Conservation (phyloP, 2,329 filamentous ascomycete genomes). For the Aspergillus oerlinghausenensis region DNA sequence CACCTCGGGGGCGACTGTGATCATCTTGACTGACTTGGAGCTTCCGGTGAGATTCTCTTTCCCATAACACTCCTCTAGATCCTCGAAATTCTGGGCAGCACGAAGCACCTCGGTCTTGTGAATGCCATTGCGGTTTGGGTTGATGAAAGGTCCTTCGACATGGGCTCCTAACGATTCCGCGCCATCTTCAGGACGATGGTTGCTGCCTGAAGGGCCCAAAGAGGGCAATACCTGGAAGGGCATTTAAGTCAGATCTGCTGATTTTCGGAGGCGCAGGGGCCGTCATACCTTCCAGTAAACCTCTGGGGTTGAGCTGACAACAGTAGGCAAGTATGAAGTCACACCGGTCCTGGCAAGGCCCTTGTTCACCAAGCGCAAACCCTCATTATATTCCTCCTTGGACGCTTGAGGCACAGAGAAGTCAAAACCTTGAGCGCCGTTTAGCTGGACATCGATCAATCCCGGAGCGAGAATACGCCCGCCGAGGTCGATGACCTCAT, state of each 20-base stretch:
- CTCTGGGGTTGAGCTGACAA: constrained; percentile 69
- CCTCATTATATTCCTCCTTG: constrained; percentile 65
- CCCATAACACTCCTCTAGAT: constrained; percentile 57
- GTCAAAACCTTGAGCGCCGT: constrained; percentile 89
- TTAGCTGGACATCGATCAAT: constrained; percentile 86
- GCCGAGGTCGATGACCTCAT: constrained; percentile 70
- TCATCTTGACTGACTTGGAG: constrained; percentile 59
- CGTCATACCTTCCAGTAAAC: constrained; percentile 67
- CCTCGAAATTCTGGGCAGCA: constrained; percentile 58
- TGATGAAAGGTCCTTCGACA: constrained; percentile 86
- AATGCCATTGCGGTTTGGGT: constrained; percentile 76
- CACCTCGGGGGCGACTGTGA: constrained; percentile 81
- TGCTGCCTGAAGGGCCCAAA: constrained; percentile 65
- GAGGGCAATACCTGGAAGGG: constrained; percentile 59
- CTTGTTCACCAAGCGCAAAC: constrained; percentile 66
- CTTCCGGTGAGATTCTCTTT: constrained; percentile 54
- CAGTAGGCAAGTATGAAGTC: constrained; percentile 80
- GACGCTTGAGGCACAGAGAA: constrained; percentile 71
- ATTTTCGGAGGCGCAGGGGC: background rate
- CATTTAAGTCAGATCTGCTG: background rate
- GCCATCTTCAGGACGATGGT: constrained; percentile 60
- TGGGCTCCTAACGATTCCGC: constrained; percentile 87
- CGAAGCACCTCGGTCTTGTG: constrained; percentile 72
- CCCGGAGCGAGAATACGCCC: constrained; percentile 82
- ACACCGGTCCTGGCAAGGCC: constrained; percentile 73